Percentiles rank a stretch among this genome's conserved stretches.
Evolutionary conservation across 73 alveolate species (phyloP).

Genomic region (Paramecium sexaurelia): DNA sequence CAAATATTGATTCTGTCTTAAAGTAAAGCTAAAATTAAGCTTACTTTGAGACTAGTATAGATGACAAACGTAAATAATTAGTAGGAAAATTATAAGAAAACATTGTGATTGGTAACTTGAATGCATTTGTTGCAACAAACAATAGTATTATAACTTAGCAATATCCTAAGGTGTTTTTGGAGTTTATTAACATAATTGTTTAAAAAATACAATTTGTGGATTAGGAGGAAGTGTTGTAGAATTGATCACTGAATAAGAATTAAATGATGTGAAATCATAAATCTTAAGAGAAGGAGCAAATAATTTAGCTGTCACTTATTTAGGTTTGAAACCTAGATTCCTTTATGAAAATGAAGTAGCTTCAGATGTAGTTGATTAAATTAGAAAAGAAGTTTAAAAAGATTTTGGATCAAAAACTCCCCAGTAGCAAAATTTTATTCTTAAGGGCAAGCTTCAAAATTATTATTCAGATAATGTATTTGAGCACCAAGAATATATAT

Average conservation of each 20-base stretch:
- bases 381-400: background rate
- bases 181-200: constrained; percentile 1
- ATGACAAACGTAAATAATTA: constrained; percentile 42
- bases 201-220: constrained; percentile 16
- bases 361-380: background rate
- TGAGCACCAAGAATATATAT: background rate
- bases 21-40: background rate
- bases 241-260: background rate
- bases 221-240: constrained; percentile 7
- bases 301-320: constrained; percentile 8
- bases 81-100: constrained; percentile 10
- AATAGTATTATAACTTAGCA: background rate
- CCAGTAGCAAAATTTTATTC: background rate
- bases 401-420: background rate
- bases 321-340: constrained; percentile 47
- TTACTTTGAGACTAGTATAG: background rate
- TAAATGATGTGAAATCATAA: background rate
- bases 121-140: background rate
- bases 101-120: background rate
- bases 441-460: constrained; percentile 30
- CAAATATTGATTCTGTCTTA: background rate
- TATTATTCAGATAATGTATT: constrained; percentile 22
- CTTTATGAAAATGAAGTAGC: background rate
- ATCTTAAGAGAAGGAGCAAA: constrained; percentile 13
- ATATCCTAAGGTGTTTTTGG: constrained; percentile 19